These are phyloP conservation scores for Chytriomyces sp. DNA, from an alignment of 192 early-diverging fungal species.

Conservation along the genomic window DNA sequence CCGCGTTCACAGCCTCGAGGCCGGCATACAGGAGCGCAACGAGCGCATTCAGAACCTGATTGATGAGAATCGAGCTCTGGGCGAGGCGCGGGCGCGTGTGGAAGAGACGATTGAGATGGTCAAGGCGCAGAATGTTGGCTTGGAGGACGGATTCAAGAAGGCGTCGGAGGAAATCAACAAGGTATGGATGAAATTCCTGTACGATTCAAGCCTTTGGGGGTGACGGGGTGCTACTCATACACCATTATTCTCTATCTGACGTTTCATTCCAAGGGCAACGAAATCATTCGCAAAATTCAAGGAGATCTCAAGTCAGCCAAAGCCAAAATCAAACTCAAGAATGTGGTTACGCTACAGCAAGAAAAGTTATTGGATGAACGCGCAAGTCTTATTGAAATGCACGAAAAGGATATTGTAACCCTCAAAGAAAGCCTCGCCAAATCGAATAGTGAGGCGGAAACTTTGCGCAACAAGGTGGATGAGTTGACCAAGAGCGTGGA, in stretches of 20 bases:
- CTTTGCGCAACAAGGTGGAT: conserved; percentile 18
- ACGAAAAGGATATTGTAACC: conserved; percentile 44
- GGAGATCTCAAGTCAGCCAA: conserved; percentile 50
- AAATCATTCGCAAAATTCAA: conserved; percentile 60
- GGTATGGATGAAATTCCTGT: background rate
- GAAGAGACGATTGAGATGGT: background rate
- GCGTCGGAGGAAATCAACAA: conserved; percentile 33
- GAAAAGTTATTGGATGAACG: conserved; percentile 60
- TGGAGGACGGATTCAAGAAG: conserved; percentile 21
- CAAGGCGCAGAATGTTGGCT: background rate
- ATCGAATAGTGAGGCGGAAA: conserved; percentile 18
- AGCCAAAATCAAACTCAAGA: conserved; percentile 60
- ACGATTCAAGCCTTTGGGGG: background rate
- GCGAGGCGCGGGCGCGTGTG: background rate
- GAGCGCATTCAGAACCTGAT: conserved; percentile 12
- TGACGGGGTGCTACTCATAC: background rate
- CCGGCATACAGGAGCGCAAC: background rate
- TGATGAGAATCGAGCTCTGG: background rate
- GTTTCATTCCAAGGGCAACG: conserved; percentile 49
- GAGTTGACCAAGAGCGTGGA: conserved; percentile 42
- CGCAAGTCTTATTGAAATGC: conserved; percentile 33
- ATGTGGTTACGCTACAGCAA: conserved; percentile 60
- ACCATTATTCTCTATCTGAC: background rate
- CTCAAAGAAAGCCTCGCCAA: conserved; percentile 32
- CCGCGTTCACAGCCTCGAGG: background rate